Evolutionary conservation across 2,329 filamentous ascomycete species (phyloP).

Genomic region (Stachybotrys elegans): DNA sequence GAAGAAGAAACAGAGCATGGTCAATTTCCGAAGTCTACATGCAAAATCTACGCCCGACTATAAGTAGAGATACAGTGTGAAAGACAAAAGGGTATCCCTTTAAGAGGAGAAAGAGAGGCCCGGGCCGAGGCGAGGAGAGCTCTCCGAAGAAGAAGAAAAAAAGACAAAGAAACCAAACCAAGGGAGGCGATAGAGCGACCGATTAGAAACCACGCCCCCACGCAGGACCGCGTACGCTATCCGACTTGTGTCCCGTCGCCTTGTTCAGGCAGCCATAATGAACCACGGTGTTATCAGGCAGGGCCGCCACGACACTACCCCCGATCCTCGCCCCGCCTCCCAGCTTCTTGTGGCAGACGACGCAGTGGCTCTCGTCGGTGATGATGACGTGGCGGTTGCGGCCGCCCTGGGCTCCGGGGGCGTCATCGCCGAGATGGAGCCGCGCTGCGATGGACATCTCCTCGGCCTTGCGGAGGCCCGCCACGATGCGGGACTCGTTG

Average conservation of each 20-base stretch:
- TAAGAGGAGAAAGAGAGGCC: too few species aligned
- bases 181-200: too few species aligned
- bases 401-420: constrained; percentile 45
- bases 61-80: too few species aligned
- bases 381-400: constrained; percentile 68
- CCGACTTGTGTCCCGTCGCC: constrained; percentile 32
- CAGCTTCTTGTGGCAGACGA: constrained; percentile 88
- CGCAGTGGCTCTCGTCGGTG: constrained; percentile 82
- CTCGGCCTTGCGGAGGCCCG: constrained; percentile 71
- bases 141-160: too few species aligned
- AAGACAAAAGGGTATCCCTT: too few species aligned
- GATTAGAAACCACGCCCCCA: constrained; percentile 32
- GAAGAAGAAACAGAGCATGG: too few species aligned
- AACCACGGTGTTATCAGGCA: constrained; percentile 77
- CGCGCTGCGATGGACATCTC: constrained; percentile 71
- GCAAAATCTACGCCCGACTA: too few species aligned
- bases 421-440: constrained; percentile 66
- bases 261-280: constrained; percentile 72
- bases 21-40: too few species aligned
- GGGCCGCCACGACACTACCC: constrained; percentile 82
- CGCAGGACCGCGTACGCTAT: constrained; percentile 24
- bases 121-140: too few species aligned
- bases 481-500: constrained; percentile 74
- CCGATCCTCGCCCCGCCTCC: constrained; percentile 81
- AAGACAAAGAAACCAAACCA: too few species aligned